Evolutionary conservation across 306 rosid species (phyloP), one percentile per base, ranked within the genome.

Genomic region (Corylus heterophylla): DNA sequence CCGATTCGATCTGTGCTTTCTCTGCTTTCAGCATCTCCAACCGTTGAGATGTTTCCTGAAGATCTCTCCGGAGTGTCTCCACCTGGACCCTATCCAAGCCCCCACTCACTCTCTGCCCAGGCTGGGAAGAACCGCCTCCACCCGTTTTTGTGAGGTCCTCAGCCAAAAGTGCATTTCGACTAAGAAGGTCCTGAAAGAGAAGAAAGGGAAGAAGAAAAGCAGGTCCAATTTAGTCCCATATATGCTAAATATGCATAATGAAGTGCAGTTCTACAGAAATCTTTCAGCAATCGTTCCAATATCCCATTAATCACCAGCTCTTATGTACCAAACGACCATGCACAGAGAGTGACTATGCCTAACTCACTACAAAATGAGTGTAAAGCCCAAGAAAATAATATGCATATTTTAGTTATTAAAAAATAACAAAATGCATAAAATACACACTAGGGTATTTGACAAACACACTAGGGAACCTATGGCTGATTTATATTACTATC

Each of bases 141-240:
- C 97, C 90, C 12, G 88, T 84, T 74, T 87, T 89, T 18, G 96
- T 88, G 69, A 91, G 73, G 71, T 90, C 93, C 88, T 91, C 98
- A 5, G 99, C 98, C 96, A 93, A 80, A 51, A 81, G 83, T 50
- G 98, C 88, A 86, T 95, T 95, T 70, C 96, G 90, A 58, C 85
- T 80, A 66, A 90, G 91, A 67, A 95, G 97, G 83, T 91, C 93
- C 99, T 95, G 76, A 64, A 78, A 77, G 63, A 78, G 10, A 12
- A 76, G 56, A 39, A 67, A 54, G 18, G 77, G 7, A 35, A 17
- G 22, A 25, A 17, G 25, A 37, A 78, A 55, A 50, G 59, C 22
- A 55, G 51, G 71, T 25, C 75, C 12, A 9, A 63, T 12, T 17
- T 22, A 56, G 48, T 16, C 35, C 37, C 48, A 20, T 3, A 18